Conservation (phyloP, 805 yeast genomes). For the Yarrowia keelungensis region DNA sequence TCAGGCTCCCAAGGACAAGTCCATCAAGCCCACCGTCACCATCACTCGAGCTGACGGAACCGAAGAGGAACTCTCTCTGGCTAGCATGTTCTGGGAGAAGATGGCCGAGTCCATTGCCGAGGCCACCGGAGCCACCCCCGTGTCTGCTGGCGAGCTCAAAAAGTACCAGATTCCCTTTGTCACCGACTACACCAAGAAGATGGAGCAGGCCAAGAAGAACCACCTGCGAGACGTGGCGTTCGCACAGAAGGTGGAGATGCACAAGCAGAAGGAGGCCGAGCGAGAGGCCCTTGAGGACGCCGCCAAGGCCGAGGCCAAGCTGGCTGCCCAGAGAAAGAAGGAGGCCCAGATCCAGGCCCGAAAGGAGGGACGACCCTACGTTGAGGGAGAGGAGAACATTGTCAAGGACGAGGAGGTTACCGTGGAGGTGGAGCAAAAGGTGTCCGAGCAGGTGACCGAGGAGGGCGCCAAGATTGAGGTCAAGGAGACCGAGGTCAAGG, state of each 20-base stretch:
- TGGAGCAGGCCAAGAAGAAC: conserved; percentile 28
- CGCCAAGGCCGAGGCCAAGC: conserved; percentile 2
- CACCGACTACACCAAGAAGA: conserved; percentile 36
- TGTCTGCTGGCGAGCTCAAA: conserved; percentile 20
- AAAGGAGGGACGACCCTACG: conserved; percentile 36
- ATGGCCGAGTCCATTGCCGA: conserved; percentile 25
- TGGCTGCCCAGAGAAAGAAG: conserved; percentile 23
- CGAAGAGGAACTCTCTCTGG: conserved; percentile 5
- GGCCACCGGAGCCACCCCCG: conserved; percentile 32
- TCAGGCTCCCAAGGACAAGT: conserved; percentile 32
- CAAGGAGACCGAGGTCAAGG: conserved; percentile 26
- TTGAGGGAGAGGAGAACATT: conserved; percentile 32
- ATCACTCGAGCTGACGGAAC: conserved; percentile 20
- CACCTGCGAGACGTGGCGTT: conserved; percentile 28
- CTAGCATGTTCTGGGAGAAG: conserved; percentile 21
- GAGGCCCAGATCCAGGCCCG: conserved; percentile 32
- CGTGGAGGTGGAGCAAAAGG: conserved; percentile 9
- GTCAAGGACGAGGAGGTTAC: conserved; percentile 8
- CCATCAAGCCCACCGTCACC: conserved; percentile 29
- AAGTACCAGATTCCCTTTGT: conserved; percentile 33
- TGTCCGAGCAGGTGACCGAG: conserved; percentile 3
- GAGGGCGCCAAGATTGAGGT: conserved; percentile 23
- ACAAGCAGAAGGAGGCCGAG: conserved; percentile 34
- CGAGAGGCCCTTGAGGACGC: conserved; percentile 30
- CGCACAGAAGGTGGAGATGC: conserved; percentile 33